Conservation (phyloP, 1,139 yeast species). For the Diutina rugosa region DNA sequence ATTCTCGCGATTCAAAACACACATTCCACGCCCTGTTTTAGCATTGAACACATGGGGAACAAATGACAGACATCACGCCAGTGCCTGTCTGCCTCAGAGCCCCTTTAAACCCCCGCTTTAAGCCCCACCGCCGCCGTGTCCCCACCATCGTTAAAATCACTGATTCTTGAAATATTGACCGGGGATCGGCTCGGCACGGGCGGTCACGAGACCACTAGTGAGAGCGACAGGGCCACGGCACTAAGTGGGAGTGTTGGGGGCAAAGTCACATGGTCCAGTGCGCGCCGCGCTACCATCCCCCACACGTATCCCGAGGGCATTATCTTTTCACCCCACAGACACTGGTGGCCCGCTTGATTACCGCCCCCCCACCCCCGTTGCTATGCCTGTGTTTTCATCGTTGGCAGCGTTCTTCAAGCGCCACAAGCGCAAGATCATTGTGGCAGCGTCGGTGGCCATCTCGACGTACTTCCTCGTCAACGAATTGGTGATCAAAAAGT, state of each 20-base stretch:
- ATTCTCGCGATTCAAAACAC: neutral
- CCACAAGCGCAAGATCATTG: constrained; percentile 46
- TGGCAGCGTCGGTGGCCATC: constrained; percentile 44
- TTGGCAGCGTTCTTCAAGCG: constrained; percentile 45
- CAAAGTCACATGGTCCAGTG: neutral
- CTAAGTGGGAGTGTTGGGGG: neutral
- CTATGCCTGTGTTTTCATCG: constrained; percentile 39
- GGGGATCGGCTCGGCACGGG: neutral
- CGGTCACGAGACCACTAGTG: neutral
- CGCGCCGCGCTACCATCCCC: neutral
- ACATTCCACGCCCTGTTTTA: neutral
- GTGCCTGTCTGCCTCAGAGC: neutral
- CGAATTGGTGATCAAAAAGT: constrained; percentile 45
- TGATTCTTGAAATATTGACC: neutral
- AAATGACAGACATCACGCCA: neutral
- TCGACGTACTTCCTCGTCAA: constrained; percentile 48
- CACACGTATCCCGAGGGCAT: neutral
- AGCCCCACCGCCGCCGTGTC: neutral
- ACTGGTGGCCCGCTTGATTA: neutral
- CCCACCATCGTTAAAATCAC: neutral
- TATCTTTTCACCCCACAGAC: neutral
- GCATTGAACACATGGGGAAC: neutral
- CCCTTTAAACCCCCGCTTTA: neutral
- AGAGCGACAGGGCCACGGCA: neutral
- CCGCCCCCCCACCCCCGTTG: neutral